phyloP scores from a whole-genome alignment of 352 stramenopile species.

The Peronospora belbahrii region DNA sequence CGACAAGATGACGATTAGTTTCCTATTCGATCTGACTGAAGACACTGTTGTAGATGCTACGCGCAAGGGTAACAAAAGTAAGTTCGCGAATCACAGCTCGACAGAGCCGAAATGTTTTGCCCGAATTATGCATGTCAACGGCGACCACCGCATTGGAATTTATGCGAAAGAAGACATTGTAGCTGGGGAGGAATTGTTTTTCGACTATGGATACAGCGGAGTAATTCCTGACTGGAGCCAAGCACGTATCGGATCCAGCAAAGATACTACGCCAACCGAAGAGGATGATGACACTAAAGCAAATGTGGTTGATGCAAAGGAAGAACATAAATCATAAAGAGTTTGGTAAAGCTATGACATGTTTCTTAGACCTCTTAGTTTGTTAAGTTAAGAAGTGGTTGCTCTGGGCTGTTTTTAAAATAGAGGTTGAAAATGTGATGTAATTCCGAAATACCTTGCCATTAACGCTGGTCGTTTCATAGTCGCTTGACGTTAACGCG shows the following conservation, averaged over 20 bases:
- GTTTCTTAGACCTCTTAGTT: no score
- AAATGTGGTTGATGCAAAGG: conserved; percentile 5
- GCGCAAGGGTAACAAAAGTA: conserved; percentile 93
- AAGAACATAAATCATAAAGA: conserved; percentile 9
- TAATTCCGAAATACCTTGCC: no score
- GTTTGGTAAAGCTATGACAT: not conserved
- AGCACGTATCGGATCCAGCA: conserved; percentile 38
- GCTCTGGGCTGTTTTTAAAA: no score
- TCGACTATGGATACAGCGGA: conserved; percentile 77
- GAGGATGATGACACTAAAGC: conserved; percentile 7
- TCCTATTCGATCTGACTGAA: conserved; percentile 92
- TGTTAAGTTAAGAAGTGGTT: no score
- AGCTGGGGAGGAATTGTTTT: conserved; percentile 80
- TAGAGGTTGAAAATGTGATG: no score
- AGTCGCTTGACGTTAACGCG: no score
- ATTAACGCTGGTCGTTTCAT: no score
- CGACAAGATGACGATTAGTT: conserved; percentile 85
- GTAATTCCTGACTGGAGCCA: conserved; percentile 80
- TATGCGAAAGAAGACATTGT: conserved; percentile 88
- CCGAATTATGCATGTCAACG: conserved; percentile 87
- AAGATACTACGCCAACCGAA: conserved; percentile 13
- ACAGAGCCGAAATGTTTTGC: conserved; percentile 76
- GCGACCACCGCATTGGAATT: conserved; percentile 90
- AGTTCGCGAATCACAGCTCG: conserved; percentile 89
- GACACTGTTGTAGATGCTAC: conserved; percentile 91